Base-by-base conservation (phyloP, 2,329 filamentous ascomycete genomes). In the Colletotrichum incanum region DNA sequence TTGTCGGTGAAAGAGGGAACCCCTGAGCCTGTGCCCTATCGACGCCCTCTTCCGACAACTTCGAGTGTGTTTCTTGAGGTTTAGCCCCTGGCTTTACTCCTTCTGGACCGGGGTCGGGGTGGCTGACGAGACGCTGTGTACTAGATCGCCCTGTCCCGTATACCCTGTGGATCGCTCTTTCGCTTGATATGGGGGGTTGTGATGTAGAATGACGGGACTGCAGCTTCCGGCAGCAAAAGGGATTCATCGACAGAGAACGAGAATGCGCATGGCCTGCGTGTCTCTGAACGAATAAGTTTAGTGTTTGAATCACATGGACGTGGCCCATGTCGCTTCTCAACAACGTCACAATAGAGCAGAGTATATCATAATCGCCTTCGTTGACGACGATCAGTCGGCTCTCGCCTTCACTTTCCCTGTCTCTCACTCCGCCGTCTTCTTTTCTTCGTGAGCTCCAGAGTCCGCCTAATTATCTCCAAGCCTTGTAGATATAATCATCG, bases 221-320 rank as follows among this genome's bases (percentile, higher is more conserved):
- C 20, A 56, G 20, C 31, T 72, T 28, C 72, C 72, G 72, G 72
- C 64, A 56, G 55, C 69, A 74, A 54, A 47, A 60, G 50, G 31
- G 68, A 71, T 72, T 73, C 63, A 72, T 73, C 72, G 72, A 63
- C 68, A 20, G 37, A 52, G 39, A 43, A 28, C 26, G 41, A 11
- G 14, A 49, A 39, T 47, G 43, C 52, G 43, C 43, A n/a, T 7
- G 26, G 28, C 1, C 52, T n/a, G 52, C 20, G 31, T 37, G 20
- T 55, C 31, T 55, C 37, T 9, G 39, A 5, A 11, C 23, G 68
- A n/a, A 12, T 37, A 26, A 49, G 47, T 47, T 31, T 49, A 37
- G 64, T 59, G 52, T n/a, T 14, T 37, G 20, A 68, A 28, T 49
- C 61, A 66, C 49, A 55, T 56, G 41, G 20, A 58, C 52, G 16